A percentile compares a stretch with the other conserved stretches of the same genome.
Evolutionary conservation across 2,329 filamentous ascomycete species (phyloP).

Genomic region (Pseudogymnoascus pannorum): DNA sequence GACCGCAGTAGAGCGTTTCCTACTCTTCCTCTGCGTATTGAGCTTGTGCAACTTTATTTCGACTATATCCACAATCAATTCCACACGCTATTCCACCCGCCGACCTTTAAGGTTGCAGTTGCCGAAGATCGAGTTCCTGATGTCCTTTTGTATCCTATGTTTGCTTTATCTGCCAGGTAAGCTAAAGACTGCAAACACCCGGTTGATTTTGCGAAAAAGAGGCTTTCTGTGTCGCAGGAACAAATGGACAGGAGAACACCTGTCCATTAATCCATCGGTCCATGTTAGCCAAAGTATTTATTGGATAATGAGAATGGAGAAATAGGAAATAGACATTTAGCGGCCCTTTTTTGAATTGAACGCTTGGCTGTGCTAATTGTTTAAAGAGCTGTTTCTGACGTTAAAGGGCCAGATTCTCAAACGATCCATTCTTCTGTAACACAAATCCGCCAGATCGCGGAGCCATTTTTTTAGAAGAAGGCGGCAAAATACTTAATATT

Average conservation of each 20-base stretch:
- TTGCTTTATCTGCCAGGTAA: constrained; percentile 20
- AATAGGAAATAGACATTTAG: not conserved
- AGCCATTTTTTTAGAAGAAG: constrained; percentile 14
- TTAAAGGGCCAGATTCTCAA: constrained; percentile 17
- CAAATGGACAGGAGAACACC: not conserved
- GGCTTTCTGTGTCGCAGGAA: not conserved
- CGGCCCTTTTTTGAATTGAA: not conserved
- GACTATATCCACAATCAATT: constrained; percentile 21
- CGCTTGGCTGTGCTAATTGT: not conserved
- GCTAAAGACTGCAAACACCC: not conserved
- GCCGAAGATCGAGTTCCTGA: constrained; percentile 12
- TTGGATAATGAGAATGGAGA: not conserved
- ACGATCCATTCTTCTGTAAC: constrained; percentile 14
- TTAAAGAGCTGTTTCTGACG: not conserved
- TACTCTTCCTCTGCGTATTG: constrained; percentile 12
- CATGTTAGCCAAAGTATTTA: not conserved
- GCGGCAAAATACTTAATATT: constrained; percentile 16
- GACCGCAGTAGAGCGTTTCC: not conserved
- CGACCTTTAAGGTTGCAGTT: constrained; percentile 16
- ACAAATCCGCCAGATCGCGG: constrained; percentile 15
- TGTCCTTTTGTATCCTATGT: constrained; percentile 18
- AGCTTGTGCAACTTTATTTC: constrained; percentile 21
- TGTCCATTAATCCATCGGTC: not conserved
- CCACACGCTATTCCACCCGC: constrained; percentile 20
- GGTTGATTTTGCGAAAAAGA: not conserved